Base-by-base conservation (phyloP, 192 early-diverging fungal species). In the Coemansia sp. region DNA sequence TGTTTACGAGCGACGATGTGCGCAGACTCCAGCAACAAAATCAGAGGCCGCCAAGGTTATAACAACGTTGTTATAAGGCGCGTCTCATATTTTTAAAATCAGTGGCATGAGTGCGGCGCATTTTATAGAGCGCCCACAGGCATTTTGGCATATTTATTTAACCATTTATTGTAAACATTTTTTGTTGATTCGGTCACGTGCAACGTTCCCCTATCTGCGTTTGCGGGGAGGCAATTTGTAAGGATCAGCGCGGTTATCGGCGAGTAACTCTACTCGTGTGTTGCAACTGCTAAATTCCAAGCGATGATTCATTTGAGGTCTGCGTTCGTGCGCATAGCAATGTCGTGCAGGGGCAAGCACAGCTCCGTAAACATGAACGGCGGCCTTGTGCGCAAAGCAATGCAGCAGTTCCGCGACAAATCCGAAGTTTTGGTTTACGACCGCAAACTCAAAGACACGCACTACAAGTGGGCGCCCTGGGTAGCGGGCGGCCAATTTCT, bases 401-500 rank as follows among this genome's bases (percentile, higher is more conserved):
- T 73, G 21, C 22, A 19, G 25, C 66, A 69, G 50, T 66, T 78
- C 38, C 23, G 44, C 34, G 63, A 65, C 57, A 61, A 58, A 55
- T 12, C 49, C 4, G 57, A 40, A 20, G 57, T 63, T 8, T 50
- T 55, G 0, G 42, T 78, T 1, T 78, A 62, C 57, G 64, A 69
- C 50, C 59, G 76, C 4, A 40, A 70, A 19, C 50, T 60, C 14
- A 56, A 62, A 25, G 62, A 44, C n/a, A 78, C 57, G 7, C 69
- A 60, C 28, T 78, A 64, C 49, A 62, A 47, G 15, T 78, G 76
- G 76, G 76, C 64, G 8, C 70, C 71, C 7, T 78, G 76, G 76
- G 76, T 72, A 10, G 76, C 54, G 0, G 67, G 60, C 64, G 76
- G 76, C 1, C 76, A 78, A 47, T 59, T 78, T 62, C 67, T 78